Evolutionary conservation across 148 eudicot species (phyloP).

Genomic region (Arctostaphylos glauca): DNA sequence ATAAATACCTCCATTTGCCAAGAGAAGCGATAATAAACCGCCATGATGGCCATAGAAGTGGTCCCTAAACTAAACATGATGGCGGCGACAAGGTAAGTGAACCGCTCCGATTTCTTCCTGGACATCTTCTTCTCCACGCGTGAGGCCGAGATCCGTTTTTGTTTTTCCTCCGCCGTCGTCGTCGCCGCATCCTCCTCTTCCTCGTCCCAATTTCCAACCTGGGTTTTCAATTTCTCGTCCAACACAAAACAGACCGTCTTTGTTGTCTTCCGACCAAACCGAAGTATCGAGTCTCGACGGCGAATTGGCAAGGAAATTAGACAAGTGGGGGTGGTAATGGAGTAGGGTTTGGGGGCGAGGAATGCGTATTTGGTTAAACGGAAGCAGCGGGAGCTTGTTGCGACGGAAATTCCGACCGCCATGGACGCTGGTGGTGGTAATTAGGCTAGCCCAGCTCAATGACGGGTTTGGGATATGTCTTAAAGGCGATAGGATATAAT

Average conservation of each 20-base stretch:
- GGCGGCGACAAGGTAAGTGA: conserved; percentile 82
- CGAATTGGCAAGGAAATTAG: conserved; percentile 20
- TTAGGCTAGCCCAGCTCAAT: too few relatives aligned
- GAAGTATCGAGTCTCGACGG: conserved; percentile 16
- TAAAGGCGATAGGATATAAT: conserved; percentile 19
- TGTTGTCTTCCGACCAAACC: conserved; percentile 4
- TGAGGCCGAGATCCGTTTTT: conserved; percentile 28
- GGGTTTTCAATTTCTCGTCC: conserved; percentile 18
- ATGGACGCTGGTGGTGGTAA: conserved; percentile 25
- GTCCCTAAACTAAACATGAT: conserved; percentile 90
- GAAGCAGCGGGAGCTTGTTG: conserved; percentile 16
- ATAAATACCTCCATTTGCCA: conserved; percentile 87
- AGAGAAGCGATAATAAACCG: conserved; percentile 78
- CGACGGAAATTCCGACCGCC: conserved; percentile 31
- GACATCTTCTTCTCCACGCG: conserved; percentile 52
- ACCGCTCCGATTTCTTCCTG: conserved; percentile 78
- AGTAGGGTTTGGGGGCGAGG: conserved; percentile 20
- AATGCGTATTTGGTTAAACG: conserved; percentile 15
- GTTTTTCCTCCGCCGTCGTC: conserved; percentile 13
- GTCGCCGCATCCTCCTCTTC: conserved; percentile 13
- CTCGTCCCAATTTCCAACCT: not conserved
- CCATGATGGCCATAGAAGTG: conserved; percentile 77
- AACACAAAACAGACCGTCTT: conserved; percentile 48
- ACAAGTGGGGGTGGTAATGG: conserved; percentile 27
- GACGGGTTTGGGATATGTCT: conserved; percentile 15